Base-by-base conservation (phyloP, 345 rosid genomes). In the Lepidium didymum region DNA sequence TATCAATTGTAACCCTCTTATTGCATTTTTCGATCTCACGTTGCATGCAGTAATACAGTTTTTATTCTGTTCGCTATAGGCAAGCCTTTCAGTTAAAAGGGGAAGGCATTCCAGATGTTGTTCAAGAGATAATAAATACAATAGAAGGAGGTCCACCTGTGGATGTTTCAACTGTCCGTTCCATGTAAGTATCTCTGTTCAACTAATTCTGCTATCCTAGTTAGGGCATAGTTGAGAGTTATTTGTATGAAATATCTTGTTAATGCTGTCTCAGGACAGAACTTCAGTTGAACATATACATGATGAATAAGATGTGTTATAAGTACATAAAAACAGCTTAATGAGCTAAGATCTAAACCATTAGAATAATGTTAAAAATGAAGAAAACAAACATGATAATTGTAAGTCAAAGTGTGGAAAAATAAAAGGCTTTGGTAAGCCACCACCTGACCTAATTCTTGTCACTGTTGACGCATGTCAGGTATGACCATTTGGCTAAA, bases 401-500 rank as follows among this genome's bases (percentile, higher is more conserved):
- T 38, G 36, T 14, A 19, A 38, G 57, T 52, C 2, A 8, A 21
- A 65, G 31, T 35, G 21, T 6, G 34, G 14, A n/a, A 34, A 43
- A 1, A 47, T 41, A 41, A 43, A 66, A 67, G 14, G 33, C 27
- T 67, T 33, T 66, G 25, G 56, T 35, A 67, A 35, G 44, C 46
- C 56, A 60, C 56, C 18, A 53, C 27, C 44, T 67, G 61, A 50
- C 63, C 54, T 67, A 57, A 47, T 49, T 78, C 36, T 77, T 62
- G 59, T 74, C 57, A 64, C 44, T 34, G 53, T 40, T 71, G 49
- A 52, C 69, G 10, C 44, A 46, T 75, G 10, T 70, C 81, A 90
- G 98, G 96, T 90, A 88, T 77, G 98, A 88, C 50, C 98, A 93
- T 84, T 82, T 93, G 84, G 97, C 98, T 46, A 90, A 77, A 80